Evolutionary conservation across 2,329 filamentous ascomycete species (phyloP), one percentile per base, ranked within the genome.

Genomic region (Hypoxylon rubiginosum): DNA sequence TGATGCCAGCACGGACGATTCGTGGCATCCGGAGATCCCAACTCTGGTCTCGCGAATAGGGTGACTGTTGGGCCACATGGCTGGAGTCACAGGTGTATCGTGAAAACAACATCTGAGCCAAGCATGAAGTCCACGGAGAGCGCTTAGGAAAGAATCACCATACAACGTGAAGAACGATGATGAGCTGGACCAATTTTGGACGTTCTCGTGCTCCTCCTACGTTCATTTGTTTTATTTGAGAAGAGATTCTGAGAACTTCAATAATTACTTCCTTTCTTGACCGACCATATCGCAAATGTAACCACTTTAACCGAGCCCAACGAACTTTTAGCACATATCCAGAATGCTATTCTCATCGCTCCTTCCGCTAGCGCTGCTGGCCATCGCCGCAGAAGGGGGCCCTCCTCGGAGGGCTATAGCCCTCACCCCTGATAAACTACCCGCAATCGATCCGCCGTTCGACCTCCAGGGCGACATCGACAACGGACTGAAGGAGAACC

Each of bases 381-480:
- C 39, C 11, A 15, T 7, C 10, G 15, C 15, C 10, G 19, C 45
- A 26, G 48, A 28, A 11, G 41, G 34, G 19, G 9, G 19, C 30
- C 13, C 19, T 3, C 11, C 28, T 24, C 32, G 32, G 17, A 1
- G 8, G 5, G 17, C 15, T 3, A 2, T 4, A 8, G 15, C 13
- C 4, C 7, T 9, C 6, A 48, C 24, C 6, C 57, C 57, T 8
- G 13, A 52, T 26, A 9, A 1, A 1, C 19, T 61, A 24, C 58
- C 57, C 45, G 48, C 34, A 3, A 58, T 62, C 39, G 24, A 45
- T 2, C 63, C 63, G 7, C 32, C 43, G 4, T 54, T 62, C 53
- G 34, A 62, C 34, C 61, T 41, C 51, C 15, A 43, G 6, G 43
- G 26, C 4, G 15, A 15, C 8, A 54, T 66, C 41, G 63, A 66